A percentile compares a stretch with the other conserved stretches of the same genome.
These are phyloP conservation scores for Pichia sp. DNA, from an alignment of 1,139 yeast species.

Conservation along the genomic window DNA sequence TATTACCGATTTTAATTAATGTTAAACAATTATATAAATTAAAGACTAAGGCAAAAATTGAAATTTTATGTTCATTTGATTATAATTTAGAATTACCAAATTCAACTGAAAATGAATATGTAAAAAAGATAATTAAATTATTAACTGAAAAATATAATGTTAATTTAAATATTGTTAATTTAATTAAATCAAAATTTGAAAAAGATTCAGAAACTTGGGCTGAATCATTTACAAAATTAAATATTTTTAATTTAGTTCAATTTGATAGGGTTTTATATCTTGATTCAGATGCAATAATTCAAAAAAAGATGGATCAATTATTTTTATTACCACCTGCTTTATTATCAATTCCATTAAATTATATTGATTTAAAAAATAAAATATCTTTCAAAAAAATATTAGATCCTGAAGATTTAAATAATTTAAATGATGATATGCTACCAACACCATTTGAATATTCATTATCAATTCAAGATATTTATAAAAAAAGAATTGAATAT, in stretches of 20 bases:
- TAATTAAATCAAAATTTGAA: constrained; percentile 5
- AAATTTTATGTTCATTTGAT: constrained; percentile 29
- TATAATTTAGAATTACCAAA: background rate
- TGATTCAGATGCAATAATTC: constrained; percentile 41
- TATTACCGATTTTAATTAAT: constrained; percentile 40
- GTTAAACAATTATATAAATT: constrained; percentile 32
- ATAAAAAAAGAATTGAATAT: constrained; percentile 15
- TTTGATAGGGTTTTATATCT: constrained; percentile 42
- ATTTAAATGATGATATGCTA: constrained; percentile 2
- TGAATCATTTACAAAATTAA: constrained; percentile 49
- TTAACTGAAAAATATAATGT: constrained; percentile 1
- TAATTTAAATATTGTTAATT: background rate
- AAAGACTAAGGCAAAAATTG: constrained; percentile 36
- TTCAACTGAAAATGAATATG: background rate
- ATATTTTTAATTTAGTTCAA: constrained; percentile 43
- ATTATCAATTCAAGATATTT: constrained; percentile 17
- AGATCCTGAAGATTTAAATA: constrained; percentile 4
- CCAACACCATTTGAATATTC: constrained; percentile 20
- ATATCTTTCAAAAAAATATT: background rate
- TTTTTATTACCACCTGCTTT: constrained; percentile 39
- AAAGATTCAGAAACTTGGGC: constrained; percentile 35
- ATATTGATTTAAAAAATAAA: constrained; percentile 22
- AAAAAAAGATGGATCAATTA: constrained; percentile 38
- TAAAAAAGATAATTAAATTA: constrained; percentile 2
- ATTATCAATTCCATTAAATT: constrained; percentile 33